A percentile compares a stretch with the other conserved stretches of the same genome.
Evolutionary conservation across 148 eudicot genomes (phyloP).

Genomic region (Tetragonia tetragonoides): DNA sequence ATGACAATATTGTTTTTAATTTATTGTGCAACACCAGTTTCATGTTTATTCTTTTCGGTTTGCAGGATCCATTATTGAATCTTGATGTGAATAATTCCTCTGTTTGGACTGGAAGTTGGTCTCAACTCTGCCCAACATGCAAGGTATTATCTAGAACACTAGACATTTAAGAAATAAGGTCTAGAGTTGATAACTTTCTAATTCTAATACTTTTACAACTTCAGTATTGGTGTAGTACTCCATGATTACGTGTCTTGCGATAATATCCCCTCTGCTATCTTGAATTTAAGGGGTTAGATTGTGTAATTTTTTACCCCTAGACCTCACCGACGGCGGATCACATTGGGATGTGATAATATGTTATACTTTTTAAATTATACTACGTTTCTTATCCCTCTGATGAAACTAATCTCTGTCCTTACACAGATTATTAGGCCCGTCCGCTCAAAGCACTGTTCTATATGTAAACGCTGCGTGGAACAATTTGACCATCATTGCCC

Average conservation of each 20-base stretch:
- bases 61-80: conserved; percentile 78
- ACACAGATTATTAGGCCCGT: conserved; percentile 90
- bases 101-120: conserved; percentile 93
- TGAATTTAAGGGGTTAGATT: background rate
- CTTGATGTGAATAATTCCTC: conserved; percentile 59
- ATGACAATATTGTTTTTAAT: background rate
- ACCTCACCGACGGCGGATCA: background rate
- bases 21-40: background rate
- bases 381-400: conserved; percentile 9
- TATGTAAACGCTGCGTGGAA: conserved; percentile 91
- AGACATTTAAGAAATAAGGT: background rate
- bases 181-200: conserved; percentile 27
- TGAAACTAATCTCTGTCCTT: conserved; percentile 4
- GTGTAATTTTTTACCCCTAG: background rate
- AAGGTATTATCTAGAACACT: conserved; percentile 47
- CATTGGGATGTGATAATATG: too few relatives aligned
- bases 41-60: conserved; percentile 1
- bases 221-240: background rate
- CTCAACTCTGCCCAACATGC: conserved; percentile 98
- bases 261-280: background rate
- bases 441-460: conserved; percentile 95
- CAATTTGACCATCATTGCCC: conserved; percentile 99
- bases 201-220: background rate
- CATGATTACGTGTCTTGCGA: background rate
- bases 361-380: background rate